Evolutionary conservation across 2,329 filamentous ascomycete genomes (phyloP).

Genomic region (Pseudomassariella vexata): DNA sequence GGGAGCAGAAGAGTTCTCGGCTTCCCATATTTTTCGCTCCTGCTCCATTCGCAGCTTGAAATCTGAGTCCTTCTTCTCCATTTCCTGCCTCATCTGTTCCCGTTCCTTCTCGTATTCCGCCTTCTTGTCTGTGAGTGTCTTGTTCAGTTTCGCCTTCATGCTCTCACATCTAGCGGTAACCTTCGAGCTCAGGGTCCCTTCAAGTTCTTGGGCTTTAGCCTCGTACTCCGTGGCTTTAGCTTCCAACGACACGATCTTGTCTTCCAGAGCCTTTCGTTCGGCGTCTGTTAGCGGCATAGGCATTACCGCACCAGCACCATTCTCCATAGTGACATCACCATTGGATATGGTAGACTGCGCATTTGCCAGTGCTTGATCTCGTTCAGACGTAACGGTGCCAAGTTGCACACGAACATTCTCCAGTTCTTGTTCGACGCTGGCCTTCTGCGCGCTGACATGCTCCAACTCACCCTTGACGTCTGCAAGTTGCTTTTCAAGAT

Average conservation of each 20-base stretch:
- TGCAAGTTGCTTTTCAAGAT: slow-evolving; percentile 44
- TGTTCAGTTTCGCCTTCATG: slow-evolving; percentile 63
- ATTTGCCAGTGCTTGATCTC: slow-evolving; percentile 53
- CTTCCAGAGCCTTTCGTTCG: slow-evolving; percentile 56
- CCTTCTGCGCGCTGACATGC: slow-evolving; percentile 60
- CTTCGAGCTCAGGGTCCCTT: slow-evolving; percentile 53
- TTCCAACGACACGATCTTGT: slow-evolving; percentile 55
- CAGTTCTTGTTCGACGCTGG: slow-evolving; percentile 60
- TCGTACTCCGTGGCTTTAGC: slow-evolving; percentile 60
- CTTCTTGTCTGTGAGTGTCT: slow-evolving; percentile 64
- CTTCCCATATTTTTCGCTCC: slow-evolving; percentile 56
- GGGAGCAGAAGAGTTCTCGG: slow-evolving; percentile 14
- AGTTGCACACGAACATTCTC: slow-evolving; percentile 52
- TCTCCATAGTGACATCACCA: slow-evolving; percentile 22
- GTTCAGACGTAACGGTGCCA: slow-evolving; percentile 53
- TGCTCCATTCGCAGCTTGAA: slow-evolving; percentile 50
- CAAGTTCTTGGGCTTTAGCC: slow-evolving; percentile 56
- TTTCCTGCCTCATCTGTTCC: slow-evolving; percentile 36
- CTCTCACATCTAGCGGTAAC: slow-evolving; percentile 62
- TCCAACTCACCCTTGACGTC: slow-evolving; percentile 57
- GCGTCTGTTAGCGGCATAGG: slow-evolving; percentile 41
- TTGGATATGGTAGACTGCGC: slow-evolving; percentile 21
- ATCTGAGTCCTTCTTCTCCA: slow-evolving; percentile 43
- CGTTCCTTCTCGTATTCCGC: slow-evolving; percentile 41
- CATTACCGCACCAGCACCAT: slow-evolving; percentile 15